Evolutionary conservation across 371 early-diverging fungal genomes (phyloP).

Genomic region (Sporodiniella umbellata): DNA sequence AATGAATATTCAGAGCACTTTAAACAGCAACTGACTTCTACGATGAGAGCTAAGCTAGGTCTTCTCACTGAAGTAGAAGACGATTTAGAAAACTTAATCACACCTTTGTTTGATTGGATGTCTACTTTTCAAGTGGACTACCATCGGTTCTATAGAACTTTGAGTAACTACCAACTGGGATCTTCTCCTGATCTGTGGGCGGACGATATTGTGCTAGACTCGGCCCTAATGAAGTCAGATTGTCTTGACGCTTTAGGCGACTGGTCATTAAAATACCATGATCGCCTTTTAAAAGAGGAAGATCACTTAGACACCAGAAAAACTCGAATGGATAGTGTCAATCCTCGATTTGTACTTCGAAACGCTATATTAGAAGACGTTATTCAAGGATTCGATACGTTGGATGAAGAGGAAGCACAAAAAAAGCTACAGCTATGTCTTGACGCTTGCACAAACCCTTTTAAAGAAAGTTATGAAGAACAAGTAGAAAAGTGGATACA

Average conservation of each 20-base stretch:
- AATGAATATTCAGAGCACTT: conserved; percentile 54
- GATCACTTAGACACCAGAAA: conserved; percentile 28
- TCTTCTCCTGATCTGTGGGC: conserved; percentile 37
- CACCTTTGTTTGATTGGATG: conserved; percentile 70
- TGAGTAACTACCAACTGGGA: conserved; percentile 40
- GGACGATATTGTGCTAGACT: conserved; percentile 30
- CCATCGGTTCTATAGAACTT: conserved; percentile 67
- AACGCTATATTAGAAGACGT: conserved; percentile 75
- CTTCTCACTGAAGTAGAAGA: conserved; percentile 7
- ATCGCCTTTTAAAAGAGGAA: conserved; percentile 41
- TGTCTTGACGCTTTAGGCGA: conserved; percentile 24
- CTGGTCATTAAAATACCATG: conserved; percentile 51
- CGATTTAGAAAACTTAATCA: conserved; percentile 58
- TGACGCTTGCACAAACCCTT: conserved; percentile 55
- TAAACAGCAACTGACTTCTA: conserved; percentile 32
- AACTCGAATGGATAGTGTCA: conserved; percentile 55
- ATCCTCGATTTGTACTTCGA: conserved; percentile 70
- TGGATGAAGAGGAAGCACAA: conserved; percentile 27
- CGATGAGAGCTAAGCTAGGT: conserved; percentile 68
- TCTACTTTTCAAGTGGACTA: conserved; percentile 62
- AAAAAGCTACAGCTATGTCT: conserved; percentile 49
- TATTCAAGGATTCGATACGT: conserved; percentile 49
- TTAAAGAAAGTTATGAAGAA: conserved; percentile 42
- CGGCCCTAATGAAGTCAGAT: background rate
- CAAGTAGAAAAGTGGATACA: conserved; percentile 31